Conservation (phyloP, 179 eudicot species). For the Beta corolliflora region DNA sequence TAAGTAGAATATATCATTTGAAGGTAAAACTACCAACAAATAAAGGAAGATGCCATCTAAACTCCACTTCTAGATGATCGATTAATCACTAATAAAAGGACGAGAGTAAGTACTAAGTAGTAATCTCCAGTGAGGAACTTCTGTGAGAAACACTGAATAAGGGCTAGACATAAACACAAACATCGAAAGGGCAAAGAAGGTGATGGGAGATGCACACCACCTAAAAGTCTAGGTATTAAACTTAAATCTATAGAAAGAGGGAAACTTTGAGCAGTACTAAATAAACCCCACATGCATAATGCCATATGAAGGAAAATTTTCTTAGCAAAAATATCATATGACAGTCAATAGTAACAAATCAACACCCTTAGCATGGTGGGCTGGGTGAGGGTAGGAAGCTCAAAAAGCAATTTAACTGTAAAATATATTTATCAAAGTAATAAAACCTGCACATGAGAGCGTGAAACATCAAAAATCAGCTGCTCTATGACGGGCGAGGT, state of each 20-base stretch:
- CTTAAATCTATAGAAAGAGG: not conserved
- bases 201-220: too few relatives aligned
- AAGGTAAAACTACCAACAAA: not conserved
- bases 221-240: not conserved
- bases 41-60: not conserved
- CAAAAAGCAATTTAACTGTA: not conserved
- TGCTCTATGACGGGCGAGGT: slow-evolving; percentile 1
- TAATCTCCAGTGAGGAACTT: not conserved
- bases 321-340: not conserved
- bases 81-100: not conserved
- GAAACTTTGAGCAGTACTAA: not conserved
- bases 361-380: slow-evolving; percentile 1
- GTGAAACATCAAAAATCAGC: not conserved
- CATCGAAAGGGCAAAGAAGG: too few relatives aligned
- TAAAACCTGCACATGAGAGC: not conserved
- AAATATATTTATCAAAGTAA: not conserved
- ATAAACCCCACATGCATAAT: not conserved
- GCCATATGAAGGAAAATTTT: not conserved
- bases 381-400: not conserved
- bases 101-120: not conserved
- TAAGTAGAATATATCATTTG: not conserved
- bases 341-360: not conserved
- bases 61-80: not conserved
- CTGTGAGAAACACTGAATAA: not conserved
- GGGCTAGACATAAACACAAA: not conserved